Evolutionary conservation across 805 yeast genomes (phyloP), one percentile per base, ranked within the genome.

Genomic region (Saturnispora gosingensis): DNA sequence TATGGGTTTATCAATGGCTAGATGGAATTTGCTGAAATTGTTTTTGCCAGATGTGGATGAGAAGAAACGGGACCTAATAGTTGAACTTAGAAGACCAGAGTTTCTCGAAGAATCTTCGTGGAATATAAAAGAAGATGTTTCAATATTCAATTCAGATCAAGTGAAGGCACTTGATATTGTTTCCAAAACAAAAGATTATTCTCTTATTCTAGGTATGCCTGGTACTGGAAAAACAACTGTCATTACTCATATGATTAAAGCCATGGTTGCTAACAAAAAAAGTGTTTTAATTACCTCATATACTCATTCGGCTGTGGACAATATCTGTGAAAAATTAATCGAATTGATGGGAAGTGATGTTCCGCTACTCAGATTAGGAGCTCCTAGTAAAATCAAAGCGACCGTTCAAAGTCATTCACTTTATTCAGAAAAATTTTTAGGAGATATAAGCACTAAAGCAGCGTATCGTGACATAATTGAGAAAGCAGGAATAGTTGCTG

Each of bases 221-320:
- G 99, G 99, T 3, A 93, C 98, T 0, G 99, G 97, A 9, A 88
- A 88, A 61, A 88, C 97, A 1, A 88, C 98, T 0, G 85, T 90
- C 0, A 89, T 93, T 50, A 85, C 95, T 0, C 81, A 83, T 45
- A 60, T 93, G 16, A 83, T 90, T 43, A 73, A 76, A 52, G 70
- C 77, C 40, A 63, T 93, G 28, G 83, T 82, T 3, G 67, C 68
- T 1, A 73, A 75, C 45, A 81, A 79, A 1, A 85, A 85, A 61
- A 73, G 85, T 0, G 83, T 93, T 1, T 69, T 93, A 24, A 67
- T 93, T 46, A 80, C 97, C 0, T 85, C 96, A 0, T 89, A 87
- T 61, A 93, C 99, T 0, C 95, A 93, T 64, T 86, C 97, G 0
- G 98, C 99, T 0, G 97, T 93, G 5, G 99, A 93, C 64, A 93